Conservation (phyloP, 257 asterid species). For the Solanum lignicaule region DNA sequence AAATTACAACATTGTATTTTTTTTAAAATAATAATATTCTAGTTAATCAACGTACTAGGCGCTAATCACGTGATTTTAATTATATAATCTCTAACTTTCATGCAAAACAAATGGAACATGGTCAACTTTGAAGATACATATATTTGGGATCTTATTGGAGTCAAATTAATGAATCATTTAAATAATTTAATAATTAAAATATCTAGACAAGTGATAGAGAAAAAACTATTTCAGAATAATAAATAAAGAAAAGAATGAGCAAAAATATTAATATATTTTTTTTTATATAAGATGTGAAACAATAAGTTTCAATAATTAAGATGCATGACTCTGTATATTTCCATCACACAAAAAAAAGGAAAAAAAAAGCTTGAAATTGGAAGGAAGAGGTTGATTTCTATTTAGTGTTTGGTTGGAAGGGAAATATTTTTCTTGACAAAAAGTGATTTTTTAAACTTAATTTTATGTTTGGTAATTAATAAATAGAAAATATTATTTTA, state of each 20-base stretch:
- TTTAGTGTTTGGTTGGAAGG: background rate
- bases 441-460: background rate
- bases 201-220: background rate
- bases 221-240: background rate
- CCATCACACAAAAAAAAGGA: background rate
- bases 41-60: background rate
- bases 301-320: background rate
- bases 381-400: background rate
- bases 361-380: background rate
- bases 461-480: background rate
- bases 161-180: background rate
- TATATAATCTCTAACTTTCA: background rate
- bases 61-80: background rate
- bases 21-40: background rate
- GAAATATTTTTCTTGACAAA: background rate
- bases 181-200: background rate
- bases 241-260: background rate
- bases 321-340: background rate
- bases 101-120: background rate
- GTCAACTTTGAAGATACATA: background rate
- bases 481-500: background rate
- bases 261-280: no score
- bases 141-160: background rate
- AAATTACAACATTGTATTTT: background rate
- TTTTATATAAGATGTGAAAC: background rate